Base-by-base conservation (phyloP, 176 grass and related monocot species). In the Leersia perrieri region DNA sequence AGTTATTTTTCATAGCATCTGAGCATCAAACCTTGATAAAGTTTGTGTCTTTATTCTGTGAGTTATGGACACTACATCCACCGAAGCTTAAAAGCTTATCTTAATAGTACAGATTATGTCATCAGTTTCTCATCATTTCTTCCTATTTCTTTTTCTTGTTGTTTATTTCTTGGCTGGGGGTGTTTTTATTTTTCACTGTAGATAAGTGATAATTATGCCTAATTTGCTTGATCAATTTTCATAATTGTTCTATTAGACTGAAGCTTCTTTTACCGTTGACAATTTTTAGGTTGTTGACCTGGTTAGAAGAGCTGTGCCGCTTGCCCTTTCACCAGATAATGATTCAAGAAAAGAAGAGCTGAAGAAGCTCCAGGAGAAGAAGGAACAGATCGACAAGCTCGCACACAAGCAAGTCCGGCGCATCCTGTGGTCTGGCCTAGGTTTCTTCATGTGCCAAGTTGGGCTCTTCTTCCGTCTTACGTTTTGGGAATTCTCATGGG, bases 401-500 rank as follows among this genome's bases (percentile, higher is more conserved):
- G 88, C 78, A 2, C 91, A 93, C 82, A 93, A 85, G 85, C 88
- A 93, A 69, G 91, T 93, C 11, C 79, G 88, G n/a, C 78, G 74
- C 2, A 75, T 90, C 76, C 88, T 93, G n/a, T 93, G 91, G 82
- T 83, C 82, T 62, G 91, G 91, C 7, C 58, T 94, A 65, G 88
- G 74, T 32, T 83, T 88, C 75, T 80, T 86, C 62, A 64, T 90
- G 40, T 40, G 76, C 80, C 85, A 86, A 40, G 69, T 83, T 6
- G 74, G 78, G 1, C 69, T 90, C 35, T 88, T 94, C 79, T 90
- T 90, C 76, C 78, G 85, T 2, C 91, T 88, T 40, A 94, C 91
- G 4, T 93, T 93, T 70, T 94, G 88, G 82, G 91, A 88, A 10
- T 83, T 94, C 27, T 90, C 91, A 20, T 90, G 91, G 85, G 91